Evolutionary conservation across 106 monocot species (phyloP).

Genomic region (Allium fistulosum): DNA sequence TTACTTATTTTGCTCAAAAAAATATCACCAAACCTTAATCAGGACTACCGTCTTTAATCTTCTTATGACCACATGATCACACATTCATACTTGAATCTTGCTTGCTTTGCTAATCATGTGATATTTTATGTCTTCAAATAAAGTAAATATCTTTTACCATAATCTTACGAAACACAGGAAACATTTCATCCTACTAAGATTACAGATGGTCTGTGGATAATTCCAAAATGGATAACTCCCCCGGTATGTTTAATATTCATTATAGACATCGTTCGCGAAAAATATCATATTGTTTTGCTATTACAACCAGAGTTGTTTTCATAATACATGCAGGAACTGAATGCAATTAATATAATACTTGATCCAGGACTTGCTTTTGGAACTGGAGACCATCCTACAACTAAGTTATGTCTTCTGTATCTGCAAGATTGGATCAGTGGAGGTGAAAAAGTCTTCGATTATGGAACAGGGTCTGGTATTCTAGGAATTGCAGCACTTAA

Average conservation of each 20-base stretch:
- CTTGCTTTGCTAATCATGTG: no score
- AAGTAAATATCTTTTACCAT: no score
- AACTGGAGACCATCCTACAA: constrained; percentile 93
- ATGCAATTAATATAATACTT: constrained; percentile 75
- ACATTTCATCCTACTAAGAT: constrained; percentile 68
- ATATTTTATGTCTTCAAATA: no score
- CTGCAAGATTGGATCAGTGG: constrained; percentile 55
- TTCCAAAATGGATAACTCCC: constrained; percentile 69
- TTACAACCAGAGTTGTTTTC: neutral
- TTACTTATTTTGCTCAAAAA: no score
- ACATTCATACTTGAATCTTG: no score
- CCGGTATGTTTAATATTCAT: constrained; percentile 37
- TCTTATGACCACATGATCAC: no score
- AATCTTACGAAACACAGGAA: constrained; percentile 31
- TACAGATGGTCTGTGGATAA: constrained; percentile 66
- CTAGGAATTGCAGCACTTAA: constrained; percentile 88
- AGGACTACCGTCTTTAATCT: no score
- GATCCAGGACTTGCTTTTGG: constrained; percentile 94
- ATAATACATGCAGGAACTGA: constrained; percentile 37
- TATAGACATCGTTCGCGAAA: neutral
- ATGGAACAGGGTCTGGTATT: constrained; percentile 93
- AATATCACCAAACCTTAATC: no score
- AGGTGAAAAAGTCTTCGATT: constrained; percentile 74
- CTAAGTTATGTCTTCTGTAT: constrained; percentile 76
- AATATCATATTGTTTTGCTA: neutral